These are phyloP conservation scores for Oryza punctata DNA, from an alignment of 176 grass and related monocot species.

Conservation along the genomic window DNA sequence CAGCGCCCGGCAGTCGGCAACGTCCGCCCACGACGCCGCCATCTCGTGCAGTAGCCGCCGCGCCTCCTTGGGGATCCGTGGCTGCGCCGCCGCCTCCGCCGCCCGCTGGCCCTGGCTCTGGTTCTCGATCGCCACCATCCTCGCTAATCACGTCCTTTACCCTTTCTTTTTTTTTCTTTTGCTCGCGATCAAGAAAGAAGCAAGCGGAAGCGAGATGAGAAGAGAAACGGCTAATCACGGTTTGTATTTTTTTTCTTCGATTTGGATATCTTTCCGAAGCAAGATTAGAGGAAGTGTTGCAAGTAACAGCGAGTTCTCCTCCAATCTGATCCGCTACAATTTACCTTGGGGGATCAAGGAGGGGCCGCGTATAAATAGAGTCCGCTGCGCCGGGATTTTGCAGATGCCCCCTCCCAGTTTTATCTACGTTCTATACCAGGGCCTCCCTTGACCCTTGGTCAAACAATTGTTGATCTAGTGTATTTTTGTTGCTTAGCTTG, in stretches of 20 bases:
- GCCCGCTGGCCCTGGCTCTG: constrained; percentile 38
- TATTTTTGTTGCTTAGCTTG: too few relatives aligned
- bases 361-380: constrained; percentile 47
- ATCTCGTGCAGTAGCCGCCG: constrained; percentile 63
- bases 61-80: constrained; percentile 91
- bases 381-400: constrained; percentile 7
- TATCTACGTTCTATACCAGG: background rate
- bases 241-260: background rate
- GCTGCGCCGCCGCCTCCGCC: background rate
- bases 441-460: too few relatives aligned
- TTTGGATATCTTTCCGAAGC: background rate
- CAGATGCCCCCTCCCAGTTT: background rate
- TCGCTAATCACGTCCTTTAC: constrained; percentile 10
- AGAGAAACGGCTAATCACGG: background rate
- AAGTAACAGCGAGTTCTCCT: background rate
- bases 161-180: background rate
- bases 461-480: too few relatives aligned
- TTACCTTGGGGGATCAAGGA: background rate
- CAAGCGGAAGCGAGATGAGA: background rate
- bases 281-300: constrained; percentile 10
- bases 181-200: background rate
- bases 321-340: background rate
- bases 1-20: constrained; percentile 61
- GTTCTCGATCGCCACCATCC: constrained; percentile 77
- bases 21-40: constrained; percentile 74